Evolutionary conservation across 768 basidiomycete genomes (phyloP), one percentile per base, ranked within the genome.

Genomic region (Serpula lacrymans): DNA sequence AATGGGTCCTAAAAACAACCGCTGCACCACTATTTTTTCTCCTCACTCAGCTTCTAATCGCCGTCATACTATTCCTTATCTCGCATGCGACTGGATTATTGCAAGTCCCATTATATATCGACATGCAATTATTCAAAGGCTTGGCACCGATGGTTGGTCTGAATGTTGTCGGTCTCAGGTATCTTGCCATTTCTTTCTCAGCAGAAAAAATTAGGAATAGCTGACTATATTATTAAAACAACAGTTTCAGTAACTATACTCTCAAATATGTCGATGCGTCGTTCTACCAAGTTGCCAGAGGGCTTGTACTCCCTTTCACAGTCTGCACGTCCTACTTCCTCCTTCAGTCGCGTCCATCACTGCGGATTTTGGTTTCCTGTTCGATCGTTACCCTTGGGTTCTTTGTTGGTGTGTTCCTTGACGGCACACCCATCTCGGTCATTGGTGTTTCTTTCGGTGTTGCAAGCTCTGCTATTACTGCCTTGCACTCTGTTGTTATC

Each of bases 261-360:
- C 75, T 94, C 43, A 89, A 92, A 80, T 90, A 87, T 54, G 93
- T 96, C 51, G 92, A 93, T 42, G 89, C 90, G 10, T 93, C 91
- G 0, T 92, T 95, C 64, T 93, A 95, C 62, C 93, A 95, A 68
- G 86, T 98, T 47, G 94, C 94, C 1, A 84, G 94, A 12, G 94
- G 94, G 8, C 75, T 98, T 45, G 80, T 98, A 21, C 80, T 98
- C 17, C 94, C 95, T 0, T 87, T 92, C 71, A 98, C 95, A 13
- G 91, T 96, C 52, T 68, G 71, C 54, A 84, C 90, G n/a, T 93
- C 94, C 29, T 86, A 77, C 60, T 20, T 88, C 53, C 68, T 89
- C 56, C 80, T 96, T 23, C 73, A 81, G 47, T 59, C 88, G 7
- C 77, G 84, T 5, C 90, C 93, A 2, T 88, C 90, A 13, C 57